Evolutionary conservation across 2,329 filamentous ascomycete species (phyloP), one percentile per base, ranked within the genome.

Genomic region (Colletotrichum lindemuthianum): DNA sequence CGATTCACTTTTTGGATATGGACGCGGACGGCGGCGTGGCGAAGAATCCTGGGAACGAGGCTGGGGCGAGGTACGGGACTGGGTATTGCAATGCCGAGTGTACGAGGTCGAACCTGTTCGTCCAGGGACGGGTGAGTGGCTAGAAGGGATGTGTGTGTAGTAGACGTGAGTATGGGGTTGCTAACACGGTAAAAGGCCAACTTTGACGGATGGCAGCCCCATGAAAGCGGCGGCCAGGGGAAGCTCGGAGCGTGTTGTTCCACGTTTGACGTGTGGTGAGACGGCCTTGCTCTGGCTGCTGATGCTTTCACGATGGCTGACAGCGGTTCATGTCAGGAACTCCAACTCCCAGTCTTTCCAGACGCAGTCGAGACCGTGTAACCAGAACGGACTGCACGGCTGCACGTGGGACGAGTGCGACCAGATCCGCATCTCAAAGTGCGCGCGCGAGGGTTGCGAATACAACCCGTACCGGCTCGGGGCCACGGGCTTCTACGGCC

Each of bases 391-490:
- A 48, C 11, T 59, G 4, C 1, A 58, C 37, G 34, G 8, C 40
- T 72, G 69, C 32, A 8, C 60, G 3, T 40, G 16, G 34, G 10
- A 13, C 1, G 43, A 47, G 13, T 75, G 77, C 12, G 44, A 24
- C 60, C 85, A 81, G 69, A 83, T 84, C 71, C 11, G 70, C 71
- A 53, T 75, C 79, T 65, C 82, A 84, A 67, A 87, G 39, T 90
- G 88, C 76, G 88, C 90, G 73, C 84, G 84, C 63, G 84, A 87
- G 67, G 88, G 88, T 24, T 90, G 88, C 71, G 87, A 89, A 70
- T 89, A 86, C 79, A 89, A 88, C 79, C 77, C 83, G 24, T 90
- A 84, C 83, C 86, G 87, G 70, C 81, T 86, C 78, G 88, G 86
- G 41, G 82, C 84, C 72, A 78, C 77, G 39, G 76, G 78, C 72